Evolutionary conservation across 768 basidiomycete genomes (phyloP), one percentile per base, ranked within the genome.

Genomic region (Mycena galopus): DNA sequence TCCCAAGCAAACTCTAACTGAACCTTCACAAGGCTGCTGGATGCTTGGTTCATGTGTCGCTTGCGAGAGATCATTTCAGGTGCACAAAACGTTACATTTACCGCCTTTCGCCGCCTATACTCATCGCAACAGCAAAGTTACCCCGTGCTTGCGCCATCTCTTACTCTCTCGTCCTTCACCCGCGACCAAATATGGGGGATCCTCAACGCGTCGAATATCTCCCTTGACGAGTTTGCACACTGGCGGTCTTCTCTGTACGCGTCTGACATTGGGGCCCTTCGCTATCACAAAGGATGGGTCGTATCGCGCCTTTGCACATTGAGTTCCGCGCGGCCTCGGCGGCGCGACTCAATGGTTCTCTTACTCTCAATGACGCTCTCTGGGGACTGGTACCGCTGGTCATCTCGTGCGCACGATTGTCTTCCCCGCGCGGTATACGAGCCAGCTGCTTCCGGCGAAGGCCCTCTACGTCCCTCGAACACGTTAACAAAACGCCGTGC

Each of bases 171-270:
- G 60, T 79, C 71, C 6, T 78, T 80, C 35, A 84, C 83, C 1
- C 67, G 68, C 1, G 81, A 86, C 16, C 84, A 86, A 9, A 56
- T 86, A 17, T 90, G 88, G 88, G 71, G 75, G 25, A 78, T 82
- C 8, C 81, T 87, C 25, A 65, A 58, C 23, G 76, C 80, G 55
- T 79, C 80, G 56, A 76, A 78, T 4, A 75, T 88, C 56, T 72
- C 83, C 27, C 61, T 79, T 35, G 78, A 81, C 42, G 83, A 88
- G 33, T 89, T 82, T 78, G 39, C 77, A 4, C 74, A 67, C 17
- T 89, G 88, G 87, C 81, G 81, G 10, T 76, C 79, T 3, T 73
- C 84, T 33, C 71, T 88, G 21, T 72, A 73, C 53, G 77, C 84
- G 7, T 74, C 79, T 29, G 81, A 84, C 51, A 78, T 89, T 17